phyloP scores from a whole-genome alignment of 306 rosid genomes.

The Medicago arabica region DNA sequence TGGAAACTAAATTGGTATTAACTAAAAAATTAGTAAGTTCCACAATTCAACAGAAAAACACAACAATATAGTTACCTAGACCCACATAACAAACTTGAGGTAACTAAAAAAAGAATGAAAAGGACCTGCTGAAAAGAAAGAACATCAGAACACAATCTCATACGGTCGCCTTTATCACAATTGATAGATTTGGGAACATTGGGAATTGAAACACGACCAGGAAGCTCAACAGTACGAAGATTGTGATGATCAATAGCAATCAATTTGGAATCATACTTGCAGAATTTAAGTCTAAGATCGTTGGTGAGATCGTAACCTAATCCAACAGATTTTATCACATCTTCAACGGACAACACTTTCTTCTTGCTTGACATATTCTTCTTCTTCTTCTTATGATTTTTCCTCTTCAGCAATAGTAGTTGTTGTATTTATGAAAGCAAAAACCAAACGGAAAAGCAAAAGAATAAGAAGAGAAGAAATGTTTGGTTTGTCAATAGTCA shows the following conservation, averaged over 20 bases:
- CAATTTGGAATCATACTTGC: conserved; percentile 54
- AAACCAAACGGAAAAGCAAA: not conserved
- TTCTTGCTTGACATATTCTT: not conserved
- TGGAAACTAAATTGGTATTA: not conserved
- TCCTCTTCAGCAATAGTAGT: not conserved
- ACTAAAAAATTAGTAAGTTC: not conserved
- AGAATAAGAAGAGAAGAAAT: not conserved
- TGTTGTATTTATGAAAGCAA: not conserved
- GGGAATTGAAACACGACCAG: conserved; percentile 63
- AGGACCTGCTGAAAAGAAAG: conserved; percentile 83
- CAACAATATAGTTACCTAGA: conserved; percentile 3
- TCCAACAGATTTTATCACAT: conserved; percentile 60
- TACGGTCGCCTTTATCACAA: conserved; percentile 88
- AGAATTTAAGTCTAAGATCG: conserved; percentile 71
- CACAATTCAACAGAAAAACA: not conserved
- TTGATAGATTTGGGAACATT: conserved; percentile 82
- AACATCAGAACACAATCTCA: conserved; percentile 74
- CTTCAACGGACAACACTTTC: conserved; percentile 45
- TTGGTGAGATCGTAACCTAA: conserved; percentile 69
- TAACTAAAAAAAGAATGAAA: not conserved
- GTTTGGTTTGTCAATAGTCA: conserved; percentile 13
- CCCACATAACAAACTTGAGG: not conserved
- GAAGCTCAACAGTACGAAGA: conserved; percentile 58
- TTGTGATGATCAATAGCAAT: conserved; percentile 53
- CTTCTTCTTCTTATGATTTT: not conserved